Evolutionary conservation across 768 basidiomycete genomes (phyloP), one percentile per base, ranked within the genome.

Genomic region (Zangia roseola): DNA sequence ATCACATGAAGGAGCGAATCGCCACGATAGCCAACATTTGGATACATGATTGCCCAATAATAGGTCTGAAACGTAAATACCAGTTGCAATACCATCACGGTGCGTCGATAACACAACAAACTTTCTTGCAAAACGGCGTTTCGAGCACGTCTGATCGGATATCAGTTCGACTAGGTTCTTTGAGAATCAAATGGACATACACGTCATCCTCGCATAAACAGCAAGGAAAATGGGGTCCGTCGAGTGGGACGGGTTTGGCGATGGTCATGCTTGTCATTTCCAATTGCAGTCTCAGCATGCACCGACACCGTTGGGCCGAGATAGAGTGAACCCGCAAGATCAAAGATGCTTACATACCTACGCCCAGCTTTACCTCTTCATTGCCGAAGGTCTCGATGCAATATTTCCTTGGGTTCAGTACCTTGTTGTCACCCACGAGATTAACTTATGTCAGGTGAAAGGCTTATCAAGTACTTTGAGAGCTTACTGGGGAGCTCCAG

Each of bases 11-110:
- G 16, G 76, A 75, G 53, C 78, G 78, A 49, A 80, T 72, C 25
- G 34, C 46, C n/a, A n/a, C 40, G 35, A 54, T 74, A 72, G 13
- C 79, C 73, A 30, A 72, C 72, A 35, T 77, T 75, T 2, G 79
- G 75, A 50, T 74, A 79, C 57, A 79, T 63, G 16, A 75, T 71
- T 3, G 79, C 64, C 78, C 76, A 80, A 47, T 80, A 69, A 52
- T 79, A 80, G 0, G 77, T 72, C 76, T 73, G n/a, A n/a, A n/a
- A n/a, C n/a, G 69, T 57, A 79, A 78, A 7, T 71, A 78, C 37
- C 77, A 75, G 79, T 80, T 80, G 1, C 75, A 78, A 52, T 78
- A 9, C 38, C 14, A 23, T 23, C 21, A 8, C 37, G n/a, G n/a
- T n/a, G n/a, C n/a, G n/a, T n/a, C 7, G 21, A 23, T 21, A 23